Conservation (phyloP, 768 basidiomycete genomes). For the Butyriboletus loyo region DNA sequence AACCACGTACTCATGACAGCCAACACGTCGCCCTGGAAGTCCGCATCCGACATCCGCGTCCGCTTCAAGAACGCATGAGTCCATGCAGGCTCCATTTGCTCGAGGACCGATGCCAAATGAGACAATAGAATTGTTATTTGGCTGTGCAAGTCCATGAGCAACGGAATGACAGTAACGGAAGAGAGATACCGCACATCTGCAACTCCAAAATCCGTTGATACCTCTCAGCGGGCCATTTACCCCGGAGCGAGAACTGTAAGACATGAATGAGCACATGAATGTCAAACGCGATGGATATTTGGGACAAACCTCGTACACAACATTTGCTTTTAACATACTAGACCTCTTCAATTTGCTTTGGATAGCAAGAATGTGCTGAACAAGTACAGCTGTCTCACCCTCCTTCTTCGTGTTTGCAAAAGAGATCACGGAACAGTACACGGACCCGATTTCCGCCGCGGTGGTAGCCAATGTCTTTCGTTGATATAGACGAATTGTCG, state of each 20-base stretch:
- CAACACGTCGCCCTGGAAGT: slow-evolving; percentile 82
- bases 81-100: slow-evolving; percentile 76
- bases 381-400: slow-evolving; percentile 51
- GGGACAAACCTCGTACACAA: slow-evolving; percentile 58
- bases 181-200: slow-evolving; percentile 50
- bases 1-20: slow-evolving; percentile 67
- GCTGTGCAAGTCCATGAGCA: slow-evolving; percentile 34
- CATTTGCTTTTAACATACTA: slow-evolving; percentile 52
- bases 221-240: slow-evolving; percentile 76
- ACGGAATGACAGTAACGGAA: not conserved
- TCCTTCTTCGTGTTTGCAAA: slow-evolving; percentile 58
- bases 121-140: slow-evolving; percentile 68
- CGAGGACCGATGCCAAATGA: slow-evolving; percentile 69
- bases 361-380: slow-evolving; percentile 68
- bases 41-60: slow-evolving; percentile 71
- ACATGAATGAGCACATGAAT: not conserved
- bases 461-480: slow-evolving; percentile 68
- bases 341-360: slow-evolving; percentile 70
- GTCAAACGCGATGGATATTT: not conserved
- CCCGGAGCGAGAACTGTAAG: slow-evolving; percentile 66
- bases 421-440: slow-evolving; percentile 76
- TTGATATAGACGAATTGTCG: slow-evolving; percentile 71
- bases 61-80: slow-evolving; percentile 69
- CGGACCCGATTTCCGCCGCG: slow-evolving; percentile 59
- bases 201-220: slow-evolving; percentile 68